Percentiles rank a stretch among this genome's conserved stretches.
Conservation (phyloP, 805 yeast species). For the Tetrapisispora nanseiensis region DNA sequence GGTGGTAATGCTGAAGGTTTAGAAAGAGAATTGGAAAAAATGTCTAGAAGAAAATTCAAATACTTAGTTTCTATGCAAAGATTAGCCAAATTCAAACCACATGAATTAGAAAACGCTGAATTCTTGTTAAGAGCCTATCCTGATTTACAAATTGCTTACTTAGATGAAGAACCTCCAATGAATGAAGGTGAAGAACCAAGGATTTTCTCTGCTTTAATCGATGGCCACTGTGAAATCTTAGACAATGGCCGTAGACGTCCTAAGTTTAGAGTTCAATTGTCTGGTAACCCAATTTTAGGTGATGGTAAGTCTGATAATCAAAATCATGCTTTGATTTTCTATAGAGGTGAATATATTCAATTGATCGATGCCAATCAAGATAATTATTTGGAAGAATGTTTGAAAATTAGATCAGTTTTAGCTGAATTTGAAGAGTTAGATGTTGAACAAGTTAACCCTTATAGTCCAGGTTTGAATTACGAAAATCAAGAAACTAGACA, state of each 20-base stretch:
- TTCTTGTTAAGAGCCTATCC: conserved; percentile 77
- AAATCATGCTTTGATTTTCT: conserved; percentile 68
- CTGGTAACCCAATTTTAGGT: conserved; percentile 80
- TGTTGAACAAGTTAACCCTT: conserved; percentile 71
- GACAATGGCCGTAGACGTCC: conserved; percentile 70
- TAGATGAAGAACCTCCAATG: conserved; percentile 83
- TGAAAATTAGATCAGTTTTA: conserved; percentile 69
- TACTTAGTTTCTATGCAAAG: conserved; percentile 83
- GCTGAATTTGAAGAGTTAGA: conserved; percentile 76
- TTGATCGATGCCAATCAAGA: conserved; percentile 83
- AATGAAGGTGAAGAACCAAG: conserved; percentile 61
- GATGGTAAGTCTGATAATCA: conserved; percentile 87
- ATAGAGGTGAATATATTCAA: conserved; percentile 79
- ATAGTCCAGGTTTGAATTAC: conserved; percentile 60
- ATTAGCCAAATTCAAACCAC: conserved; percentile 57
- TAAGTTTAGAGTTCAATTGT: conserved; percentile 62
- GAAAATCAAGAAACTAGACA: conserved; percentile 41
- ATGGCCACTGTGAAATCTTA: conserved; percentile 67
- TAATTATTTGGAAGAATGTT: conserved; percentile 76
- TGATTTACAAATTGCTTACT: conserved; percentile 79
- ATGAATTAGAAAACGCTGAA: conserved; percentile 73
- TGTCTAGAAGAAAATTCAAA: conserved; percentile 78
- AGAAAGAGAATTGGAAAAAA: conserved; percentile 86
- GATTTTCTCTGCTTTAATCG: conserved; percentile 68
- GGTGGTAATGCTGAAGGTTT: conserved; percentile 97